Evolutionary conservation across 805 yeast species (phyloP), one percentile per base, ranked within the genome.

Genomic region (Komagataella pseudopastoris): DNA sequence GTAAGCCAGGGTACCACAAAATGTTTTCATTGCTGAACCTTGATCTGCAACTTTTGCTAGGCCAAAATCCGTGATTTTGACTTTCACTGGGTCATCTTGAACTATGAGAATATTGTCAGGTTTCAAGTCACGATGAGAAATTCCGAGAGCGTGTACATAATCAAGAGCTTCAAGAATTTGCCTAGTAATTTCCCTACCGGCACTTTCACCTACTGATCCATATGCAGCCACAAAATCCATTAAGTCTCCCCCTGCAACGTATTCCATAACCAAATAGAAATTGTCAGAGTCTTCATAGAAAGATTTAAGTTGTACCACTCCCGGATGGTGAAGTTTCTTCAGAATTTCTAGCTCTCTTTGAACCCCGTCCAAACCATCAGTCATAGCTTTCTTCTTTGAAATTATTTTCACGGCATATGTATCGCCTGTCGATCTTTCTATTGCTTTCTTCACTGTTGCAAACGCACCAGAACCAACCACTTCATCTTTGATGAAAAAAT

Each of bases 381-480:
- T 81, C 53, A 81, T 71, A 49, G 91, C 80, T 60, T 88, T 88
- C 52, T 88, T 73, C 59, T 90, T 81, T 51, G 84, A 81, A 44
- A 93, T 90, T 54, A 93, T 88, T 62, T 93, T 93, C 16, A 88
- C 95, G 0, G 99, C 99, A 64, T 71, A 89, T 4, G 91, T 78
- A 56, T 82, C 80, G 12, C 98, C 98, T 0, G 96, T 81, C 6
- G 78, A 67, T 55, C 97, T 76, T 60, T 89, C 93, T 1, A 90
- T 80, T 4, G 95, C 96, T 62, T 88, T 88, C 57, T 88, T 84
- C 24, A 93, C 99, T 1, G 90, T 85, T 5, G 98, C 98, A 74
- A 91, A 91, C 7, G 98, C 98, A n/a, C 99, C 99, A 59, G 88
- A 93, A 1, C 99, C 99, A 1, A 91, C 86, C 14, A 87, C 82